Base-by-base conservation (phyloP, 2,329 filamentous ascomycete genomes). In the Alternaria novae-zelandiae region DNA sequence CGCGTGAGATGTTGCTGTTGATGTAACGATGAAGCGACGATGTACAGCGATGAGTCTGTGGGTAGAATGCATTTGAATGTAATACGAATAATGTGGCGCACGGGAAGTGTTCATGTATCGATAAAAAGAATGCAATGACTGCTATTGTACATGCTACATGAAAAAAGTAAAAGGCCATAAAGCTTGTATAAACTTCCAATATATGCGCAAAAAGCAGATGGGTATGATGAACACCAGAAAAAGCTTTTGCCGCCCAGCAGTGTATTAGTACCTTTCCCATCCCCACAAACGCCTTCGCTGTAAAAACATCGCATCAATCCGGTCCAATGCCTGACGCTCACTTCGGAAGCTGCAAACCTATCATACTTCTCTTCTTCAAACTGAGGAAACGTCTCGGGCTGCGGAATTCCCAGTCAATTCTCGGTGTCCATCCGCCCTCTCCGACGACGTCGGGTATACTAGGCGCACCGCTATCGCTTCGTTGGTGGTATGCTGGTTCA, bases 381-480 rank as follows among this genome's bases (percentile, higher is more conserved):
- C 69, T 71, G 47, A 68, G 36, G 23, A 72, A 72, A 2, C 70
- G 50, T 13, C 62, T 54, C 9, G 70, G 70, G 20, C 61, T 71
- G 21, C 51, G 61, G 51, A 71, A 54, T 26, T 70, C 70, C 67
- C 69, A 72, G 8, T 72, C 63, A 36, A 72, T 54, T 17, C 63
- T 65, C 1, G 70, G 69, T 46, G 67, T 71, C 70, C 70, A 72
- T 10, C 56, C 53, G 3, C 57, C 65, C 25, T 67, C 65, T 23
- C 57, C 49, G 17, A 71, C 49, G 7, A 69, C 66, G n/a, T 72
- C 64, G n/a, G 67, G 51, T 15, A 73, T 50, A 47, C 66, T 70
- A 11, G 70, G 70, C 23, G 69, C 67, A 5, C 50, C 64, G 28
- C 65, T 60, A 15, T 55, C 56, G 44, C 54, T 67, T 20, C 65